Conservation (phyloP, 768 basidiomycete species). For the Tricholoma flavovirens region DNA sequence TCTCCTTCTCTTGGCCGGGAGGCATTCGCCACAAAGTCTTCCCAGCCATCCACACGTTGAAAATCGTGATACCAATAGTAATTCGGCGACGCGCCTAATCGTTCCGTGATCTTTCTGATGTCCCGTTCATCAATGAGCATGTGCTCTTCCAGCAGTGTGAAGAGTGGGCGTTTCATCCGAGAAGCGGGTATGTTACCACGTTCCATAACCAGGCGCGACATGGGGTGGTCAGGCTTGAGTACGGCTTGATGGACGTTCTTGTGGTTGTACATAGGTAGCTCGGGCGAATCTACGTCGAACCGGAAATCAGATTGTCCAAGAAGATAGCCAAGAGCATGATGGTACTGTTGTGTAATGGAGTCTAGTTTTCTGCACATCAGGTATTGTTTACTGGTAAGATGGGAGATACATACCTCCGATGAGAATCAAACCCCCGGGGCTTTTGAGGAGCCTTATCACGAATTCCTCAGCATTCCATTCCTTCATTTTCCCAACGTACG, state of each 20-base stretch:
- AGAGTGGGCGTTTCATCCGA: slow-evolving; percentile 20
- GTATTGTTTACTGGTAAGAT: not conserved
- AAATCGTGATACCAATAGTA: slow-evolving; percentile 23
- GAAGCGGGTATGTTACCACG: slow-evolving; percentile 23
- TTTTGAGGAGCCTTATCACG: slow-evolving; percentile 22
- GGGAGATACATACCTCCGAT: slow-evolving; percentile 20
- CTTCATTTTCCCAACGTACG: slow-evolving; percentile 16
- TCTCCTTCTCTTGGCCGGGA: slow-evolving; percentile 17
- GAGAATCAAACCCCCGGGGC: slow-evolving; percentile 24
- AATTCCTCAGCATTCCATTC: slow-evolving; percentile 25
- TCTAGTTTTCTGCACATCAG: slow-evolving; percentile 9
- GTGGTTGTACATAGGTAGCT: slow-evolving; percentile 18
- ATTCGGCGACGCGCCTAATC: slow-evolving; percentile 18
- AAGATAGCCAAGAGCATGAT: slow-evolving; percentile 19
- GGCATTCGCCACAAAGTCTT: slow-evolving; percentile 19
- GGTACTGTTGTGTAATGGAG: slow-evolving; percentile 20
- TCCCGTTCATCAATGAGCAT: slow-evolving; percentile 22
- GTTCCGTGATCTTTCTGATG: slow-evolving; percentile 21
- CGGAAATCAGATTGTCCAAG: slow-evolving; percentile 19
- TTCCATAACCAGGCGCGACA: slow-evolving; percentile 16
- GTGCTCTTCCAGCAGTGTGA: slow-evolving; percentile 26
- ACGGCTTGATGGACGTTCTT: slow-evolving; percentile 22
- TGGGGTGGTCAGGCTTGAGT: slow-evolving; percentile 18
- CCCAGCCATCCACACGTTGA: slow-evolving; percentile 22
- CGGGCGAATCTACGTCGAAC: slow-evolving; percentile 17